A percentile compares a stretch with the other conserved stretches of the same genome.
Evolutionary conservation across 129 eudicot species (phyloP).

Genomic region (Chrysanthemum makinoi): DNA sequence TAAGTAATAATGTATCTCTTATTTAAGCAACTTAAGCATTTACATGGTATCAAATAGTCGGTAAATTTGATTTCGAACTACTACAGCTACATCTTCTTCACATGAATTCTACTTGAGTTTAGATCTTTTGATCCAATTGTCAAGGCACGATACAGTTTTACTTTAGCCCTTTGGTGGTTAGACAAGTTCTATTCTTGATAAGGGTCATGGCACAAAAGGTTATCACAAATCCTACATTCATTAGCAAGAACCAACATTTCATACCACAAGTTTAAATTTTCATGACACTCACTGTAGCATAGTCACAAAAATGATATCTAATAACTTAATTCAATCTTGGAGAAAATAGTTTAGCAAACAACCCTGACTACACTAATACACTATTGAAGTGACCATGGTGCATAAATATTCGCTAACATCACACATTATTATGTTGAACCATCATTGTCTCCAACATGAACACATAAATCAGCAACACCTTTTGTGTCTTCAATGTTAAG

Average conservation of each 20-base stretch:
- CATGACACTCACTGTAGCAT: background rate
- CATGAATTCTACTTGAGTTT: too few species aligned
- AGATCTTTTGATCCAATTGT: too few species aligned
- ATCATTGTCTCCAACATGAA: background rate
- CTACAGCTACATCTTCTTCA: too few species aligned
- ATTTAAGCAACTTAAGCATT: too few species aligned
- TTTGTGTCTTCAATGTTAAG: background rate
- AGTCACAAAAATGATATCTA: background rate
- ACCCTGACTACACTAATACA: background rate
- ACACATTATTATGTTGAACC: background rate
- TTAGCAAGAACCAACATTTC: background rate
- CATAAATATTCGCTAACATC: slow-evolving; percentile 8
- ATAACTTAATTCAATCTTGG: background rate
- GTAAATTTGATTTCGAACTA: too few species aligned
- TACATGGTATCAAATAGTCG: too few species aligned
- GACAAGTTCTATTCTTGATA: too few species aligned
- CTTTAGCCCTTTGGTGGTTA: too few species aligned
- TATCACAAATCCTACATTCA: too few species aligned
- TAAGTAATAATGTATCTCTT: too few species aligned
- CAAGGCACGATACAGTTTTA: too few species aligned
- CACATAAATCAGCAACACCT: slow-evolving; percentile 8
- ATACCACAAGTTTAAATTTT: background rate
- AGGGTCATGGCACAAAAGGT: too few species aligned
- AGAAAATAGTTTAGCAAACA: background rate
- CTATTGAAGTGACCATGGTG: slow-evolving; percentile 5